Evolutionary conservation across 2,329 filamentous ascomycete species (phyloP).

Genomic region (Hypoxylon sp.): DNA sequence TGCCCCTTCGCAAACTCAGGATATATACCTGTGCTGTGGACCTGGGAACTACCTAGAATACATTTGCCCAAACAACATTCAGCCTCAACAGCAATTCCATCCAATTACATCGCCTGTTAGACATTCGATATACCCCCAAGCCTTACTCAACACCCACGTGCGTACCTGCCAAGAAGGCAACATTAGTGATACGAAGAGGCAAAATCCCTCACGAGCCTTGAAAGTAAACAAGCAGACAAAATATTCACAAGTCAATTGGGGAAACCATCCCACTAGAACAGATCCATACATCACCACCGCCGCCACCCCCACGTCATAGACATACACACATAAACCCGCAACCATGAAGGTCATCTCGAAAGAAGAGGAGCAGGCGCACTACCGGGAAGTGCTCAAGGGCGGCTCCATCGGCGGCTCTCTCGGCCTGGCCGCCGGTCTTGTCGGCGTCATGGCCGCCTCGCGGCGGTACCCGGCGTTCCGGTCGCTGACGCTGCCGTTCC

Average conservation of each 20-base stretch:
- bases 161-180: constrained; percentile 5
- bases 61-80: constrained; percentile 18
- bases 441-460: constrained; percentile 77
- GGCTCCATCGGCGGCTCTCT: constrained; percentile 79
- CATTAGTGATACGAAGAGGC: constrained; percentile 5
- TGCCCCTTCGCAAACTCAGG: not conserved
- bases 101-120: constrained; percentile 21
- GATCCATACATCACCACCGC: not conserved
- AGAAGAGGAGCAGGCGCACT: constrained; percentile 92
- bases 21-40: constrained; percentile 25
- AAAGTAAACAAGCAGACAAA: constrained; percentile 6
- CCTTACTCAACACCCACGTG: constrained; percentile 29
- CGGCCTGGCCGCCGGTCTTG: constrained; percentile 77
- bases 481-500: constrained; percentile 88
- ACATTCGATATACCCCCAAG: constrained; percentile 15
- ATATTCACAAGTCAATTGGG: not conserved
- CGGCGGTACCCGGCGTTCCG: constrained; percentile 84
- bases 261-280: not conserved
- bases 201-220: constrained; percentile 23
- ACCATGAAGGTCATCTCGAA: constrained; percentile 96
- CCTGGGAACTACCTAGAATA: constrained; percentile 15
- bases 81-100: constrained; percentile 15
- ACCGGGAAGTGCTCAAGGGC: constrained; percentile 83
- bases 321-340: constrained; percentile 44
- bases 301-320: not conserved